A percentile compares a stretch with the other conserved stretches of the same genome.
Evolutionary conservation across 106 monocot species (phyloP).

Genomic region (Apostasia ramifera): DNA sequence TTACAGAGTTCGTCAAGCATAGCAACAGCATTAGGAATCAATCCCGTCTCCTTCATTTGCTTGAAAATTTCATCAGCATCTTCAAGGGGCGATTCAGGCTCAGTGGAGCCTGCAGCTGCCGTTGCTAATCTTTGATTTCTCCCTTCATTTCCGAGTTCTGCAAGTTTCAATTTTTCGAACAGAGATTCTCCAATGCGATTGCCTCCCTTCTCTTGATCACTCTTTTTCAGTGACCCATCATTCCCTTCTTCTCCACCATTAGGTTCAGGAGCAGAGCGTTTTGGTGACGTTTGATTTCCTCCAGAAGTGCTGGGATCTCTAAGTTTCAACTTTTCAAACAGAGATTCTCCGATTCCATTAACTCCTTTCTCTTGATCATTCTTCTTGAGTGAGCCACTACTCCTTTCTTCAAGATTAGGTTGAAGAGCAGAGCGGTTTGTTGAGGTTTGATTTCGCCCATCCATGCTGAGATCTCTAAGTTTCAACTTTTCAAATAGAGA

Average conservation of each 20-base stretch:
- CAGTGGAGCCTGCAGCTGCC: not conserved
- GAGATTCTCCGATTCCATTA: too few relatives aligned
- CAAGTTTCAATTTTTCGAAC: slow-evolving; percentile 29
- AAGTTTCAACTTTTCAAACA: too few relatives aligned
- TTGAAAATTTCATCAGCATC: slow-evolving; percentile 81
- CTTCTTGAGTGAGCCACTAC: too few relatives aligned
- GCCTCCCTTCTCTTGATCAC: slow-evolving; percentile 9
- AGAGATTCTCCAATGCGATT: slow-evolving; percentile 16
- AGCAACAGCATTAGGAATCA: slow-evolving; percentile 91
- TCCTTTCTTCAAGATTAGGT: slow-evolving; percentile 3
- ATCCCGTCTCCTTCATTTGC: slow-evolving; percentile 94
- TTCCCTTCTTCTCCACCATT: too few relatives aligned
- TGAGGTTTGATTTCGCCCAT: too few relatives aligned
- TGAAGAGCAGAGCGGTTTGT: not conserved
- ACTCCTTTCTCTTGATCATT: too few relatives aligned
- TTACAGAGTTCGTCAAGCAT: slow-evolving; percentile 97
- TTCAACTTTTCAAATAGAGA: too few relatives aligned
- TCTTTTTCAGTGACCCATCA: not conserved
- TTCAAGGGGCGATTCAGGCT: slow-evolving; percentile 20
- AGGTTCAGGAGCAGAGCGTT: too few relatives aligned
- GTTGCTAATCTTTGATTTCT: not conserved
- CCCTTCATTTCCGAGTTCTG: slow-evolving; percentile 3
- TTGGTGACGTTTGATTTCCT: too few relatives aligned
- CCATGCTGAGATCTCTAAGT: too few relatives aligned
- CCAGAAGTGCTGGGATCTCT: too few relatives aligned